These are phyloP conservation scores for Eucalyptus polyanthemos DNA, from an alignment of 345 rosid genomes.

Conservation along the genomic window DNA sequence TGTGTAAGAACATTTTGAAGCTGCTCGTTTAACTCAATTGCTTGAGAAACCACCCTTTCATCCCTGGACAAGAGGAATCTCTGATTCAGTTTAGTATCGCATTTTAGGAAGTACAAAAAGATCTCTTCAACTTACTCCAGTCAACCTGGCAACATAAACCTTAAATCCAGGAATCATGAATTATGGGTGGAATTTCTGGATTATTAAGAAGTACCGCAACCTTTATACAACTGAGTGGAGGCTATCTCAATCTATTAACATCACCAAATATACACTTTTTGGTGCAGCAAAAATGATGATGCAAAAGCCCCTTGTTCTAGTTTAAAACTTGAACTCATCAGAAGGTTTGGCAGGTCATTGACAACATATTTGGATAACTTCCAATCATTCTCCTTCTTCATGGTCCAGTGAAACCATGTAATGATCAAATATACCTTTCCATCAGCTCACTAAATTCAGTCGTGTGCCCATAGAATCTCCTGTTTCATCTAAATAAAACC, in stretches of 20 bases:
- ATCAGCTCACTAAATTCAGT: neutral
- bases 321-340: neutral
- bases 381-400: neutral
- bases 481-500: neutral
- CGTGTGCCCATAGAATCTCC: neutral
- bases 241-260: neutral
- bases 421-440: neutral
- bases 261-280: neutral
- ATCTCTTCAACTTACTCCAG: neutral
- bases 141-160: neutral
- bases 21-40: slow-evolving; percentile 83
- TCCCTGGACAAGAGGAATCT: slow-evolving; percentile 34
- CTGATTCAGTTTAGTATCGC: neutral
- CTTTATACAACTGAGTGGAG: neutral
- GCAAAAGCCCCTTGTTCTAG: neutral
- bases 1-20: slow-evolving; percentile 75
- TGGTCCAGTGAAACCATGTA: neutral
- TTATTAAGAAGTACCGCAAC: neutral
- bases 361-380: neutral
- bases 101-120: neutral
- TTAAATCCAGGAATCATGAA: neutral
- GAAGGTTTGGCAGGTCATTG: neutral
- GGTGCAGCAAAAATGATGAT: neutral
- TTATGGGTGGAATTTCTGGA: neutral
- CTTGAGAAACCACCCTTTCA: slow-evolving; percentile 78